phyloP scores from a whole-genome alignment of 108 stramenopile species.

The Pseudonitzschia multiseries region DNA sequence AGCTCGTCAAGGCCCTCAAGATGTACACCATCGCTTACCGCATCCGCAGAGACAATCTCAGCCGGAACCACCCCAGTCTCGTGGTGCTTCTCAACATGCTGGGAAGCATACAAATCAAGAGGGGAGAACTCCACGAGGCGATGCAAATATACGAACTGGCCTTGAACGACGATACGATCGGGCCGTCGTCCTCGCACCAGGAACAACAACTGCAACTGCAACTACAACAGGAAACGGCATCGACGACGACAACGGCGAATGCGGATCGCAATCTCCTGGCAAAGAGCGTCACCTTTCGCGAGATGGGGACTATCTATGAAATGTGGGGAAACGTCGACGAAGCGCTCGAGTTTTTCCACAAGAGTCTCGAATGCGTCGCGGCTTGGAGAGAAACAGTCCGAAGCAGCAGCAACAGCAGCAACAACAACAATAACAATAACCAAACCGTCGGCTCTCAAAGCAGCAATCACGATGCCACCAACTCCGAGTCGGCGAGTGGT shows the following conservation, averaged over 20 bases:
- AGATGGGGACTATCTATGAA: constrained; percentile 85
- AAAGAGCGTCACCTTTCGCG: constrained; percentile 70
- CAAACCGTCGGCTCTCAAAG: background rate
- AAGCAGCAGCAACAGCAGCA: background rate
- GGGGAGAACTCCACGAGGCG: constrained; percentile 72
- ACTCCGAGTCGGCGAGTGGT: too few relatives aligned
- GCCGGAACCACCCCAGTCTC: constrained; percentile 67
- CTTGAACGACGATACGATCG: constrained; percentile 48
- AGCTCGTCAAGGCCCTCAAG: constrained; percentile 67
- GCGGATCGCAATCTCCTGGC: constrained; percentile 37
- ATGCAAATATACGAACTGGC: constrained; percentile 80
- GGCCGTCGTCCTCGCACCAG: too few relatives aligned
- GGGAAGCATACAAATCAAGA: constrained; percentile 75
- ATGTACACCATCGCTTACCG: constrained; percentile 89
- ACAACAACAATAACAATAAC: background rate
- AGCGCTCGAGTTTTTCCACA: constrained; percentile 75
- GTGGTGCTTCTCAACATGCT: constrained; percentile 81
- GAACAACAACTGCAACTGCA: too few relatives aligned
- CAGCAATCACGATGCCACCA: background rate
- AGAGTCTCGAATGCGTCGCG: constrained; percentile 68
- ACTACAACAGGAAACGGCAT: too few relatives aligned
- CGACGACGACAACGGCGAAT: too few relatives aligned
- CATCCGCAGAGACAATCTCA: constrained; percentile 71
- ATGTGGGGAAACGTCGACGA: constrained; percentile 60
- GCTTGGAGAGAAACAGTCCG: constrained; percentile 38